Evolutionary conservation across 2,329 filamentous ascomycete genomes (phyloP).

Genomic region (Ophiostoma sp.): DNA sequence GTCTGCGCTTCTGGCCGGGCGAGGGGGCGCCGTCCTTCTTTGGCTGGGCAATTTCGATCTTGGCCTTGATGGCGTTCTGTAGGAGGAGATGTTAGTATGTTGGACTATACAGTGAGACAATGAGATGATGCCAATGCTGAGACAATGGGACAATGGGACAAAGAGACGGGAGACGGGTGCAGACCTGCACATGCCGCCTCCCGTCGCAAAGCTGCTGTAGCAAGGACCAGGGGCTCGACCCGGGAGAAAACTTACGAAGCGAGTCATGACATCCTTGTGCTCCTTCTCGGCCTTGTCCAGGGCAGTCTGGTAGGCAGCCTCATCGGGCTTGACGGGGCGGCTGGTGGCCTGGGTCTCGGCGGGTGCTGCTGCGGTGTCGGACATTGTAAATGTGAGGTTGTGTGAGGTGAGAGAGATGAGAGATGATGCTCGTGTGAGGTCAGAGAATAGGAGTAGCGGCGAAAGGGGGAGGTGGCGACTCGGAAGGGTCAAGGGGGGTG

Average conservation of each 20-base stretch:
- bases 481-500: background rate
- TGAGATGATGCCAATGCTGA: too few species aligned
- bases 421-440: slow-evolving; percentile 6
- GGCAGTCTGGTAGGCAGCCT: slow-evolving; percentile 73
- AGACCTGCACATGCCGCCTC: background rate
- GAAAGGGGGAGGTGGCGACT: background rate
- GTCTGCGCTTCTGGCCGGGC: slow-evolving; percentile 73
- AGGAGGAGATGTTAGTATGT: slow-evolving; percentile 16
- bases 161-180: background rate
- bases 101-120: background rate
- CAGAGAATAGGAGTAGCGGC: slow-evolving; percentile 4
- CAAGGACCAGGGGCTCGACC: background rate
- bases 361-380: slow-evolving; percentile 37
- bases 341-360: slow-evolving; percentile 42
- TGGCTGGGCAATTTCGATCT: slow-evolving; percentile 77
- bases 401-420: background rate
- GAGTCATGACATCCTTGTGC: slow-evolving; percentile 68
- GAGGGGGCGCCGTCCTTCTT: slow-evolving; percentile 68
- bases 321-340: slow-evolving; percentile 82
- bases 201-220: background rate
- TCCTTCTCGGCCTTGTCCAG: slow-evolving; percentile 82
- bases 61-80: slow-evolving; percentile 82
- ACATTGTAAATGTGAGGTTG: slow-evolving; percentile 38
- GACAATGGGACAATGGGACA: background rate
- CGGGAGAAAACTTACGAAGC: slow-evolving; percentile 34